Evolutionary conservation across 352 stramenopile species (phyloP), one percentile per base, ranked within the genome.

Genomic region (Phytophthora kernoviae): DNA sequence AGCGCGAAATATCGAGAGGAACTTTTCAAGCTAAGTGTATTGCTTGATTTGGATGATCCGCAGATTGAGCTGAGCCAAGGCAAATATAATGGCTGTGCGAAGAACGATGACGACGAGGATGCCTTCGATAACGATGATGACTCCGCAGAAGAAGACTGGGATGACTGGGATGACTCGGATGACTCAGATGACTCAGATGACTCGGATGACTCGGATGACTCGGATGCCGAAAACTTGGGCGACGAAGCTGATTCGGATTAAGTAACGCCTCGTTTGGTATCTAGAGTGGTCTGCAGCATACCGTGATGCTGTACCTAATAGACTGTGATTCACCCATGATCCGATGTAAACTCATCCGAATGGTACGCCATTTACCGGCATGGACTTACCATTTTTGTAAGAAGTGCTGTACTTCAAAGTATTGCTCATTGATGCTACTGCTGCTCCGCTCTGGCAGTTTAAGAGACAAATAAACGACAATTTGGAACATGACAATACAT

Each of bases 1-100:
- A 68, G 77, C 4, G 50, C 58, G 24, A 90, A 90, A 48, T 90
- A 90, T 58, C 68, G 70, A 12, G 43, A 62, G 3, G 71, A 87
- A 4, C 47, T 91, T 12, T 14, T 62, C 4, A 48, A 70, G 22
- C 50, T 88, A 5, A 68, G 73, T 5, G 66, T 81, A 5, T 22
- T 68, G 8, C 47, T 58, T 24, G 53, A 68, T 58, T 34, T 41
- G 49, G 49, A 70, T 17, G 45, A 34, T 27, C 26, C 58, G 4
- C 8, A n/a, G 9, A 21, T 54, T 21, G 54, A 48, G 18, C 21
- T 50, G 20, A 39, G 49, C 2, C 20, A 41, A 11, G 58, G 14
- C 2, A 27, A 43, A 10, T 45, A 58, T 20, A 18, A 15, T 36
- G 10, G 21, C 7, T 5, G 8, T 9, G 15, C 15, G 11, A 18